These are phyloP conservation scores for Leccinum olivaceopallidum DNA, from an alignment of 768 basidiomycete species.

Conservation along the genomic window DNA sequence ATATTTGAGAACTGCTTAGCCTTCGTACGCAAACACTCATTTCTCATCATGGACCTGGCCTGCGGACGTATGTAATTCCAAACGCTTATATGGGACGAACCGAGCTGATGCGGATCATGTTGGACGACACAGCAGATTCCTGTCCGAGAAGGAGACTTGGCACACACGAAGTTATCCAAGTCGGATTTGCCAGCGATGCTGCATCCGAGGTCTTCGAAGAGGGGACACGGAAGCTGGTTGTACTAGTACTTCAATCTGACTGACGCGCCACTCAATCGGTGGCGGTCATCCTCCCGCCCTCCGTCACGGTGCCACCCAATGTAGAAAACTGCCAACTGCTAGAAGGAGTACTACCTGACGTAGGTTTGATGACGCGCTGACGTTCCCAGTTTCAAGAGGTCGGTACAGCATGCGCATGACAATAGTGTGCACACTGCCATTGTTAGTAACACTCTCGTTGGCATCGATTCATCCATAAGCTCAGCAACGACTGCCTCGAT, in stretches of 20 bases:
- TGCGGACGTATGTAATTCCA: neutral
- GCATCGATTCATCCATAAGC: too few species aligned
- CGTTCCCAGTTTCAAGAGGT: neutral
- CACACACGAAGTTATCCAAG: neutral
- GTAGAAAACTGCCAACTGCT: neutral
- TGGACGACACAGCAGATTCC: conserved; percentile 3
- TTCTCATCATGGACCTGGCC: neutral
- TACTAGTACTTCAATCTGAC: neutral
- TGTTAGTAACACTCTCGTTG: neutral
- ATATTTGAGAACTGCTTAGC: neutral
- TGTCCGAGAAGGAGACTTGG: neutral
- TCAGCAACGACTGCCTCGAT: too few species aligned
- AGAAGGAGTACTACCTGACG: conserved; percentile 3
- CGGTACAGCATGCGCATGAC: neutral
- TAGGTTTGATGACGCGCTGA: neutral
- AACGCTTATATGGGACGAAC: neutral
- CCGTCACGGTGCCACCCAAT: neutral
- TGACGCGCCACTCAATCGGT: conserved; percentile 8
- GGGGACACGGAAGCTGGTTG: neutral
- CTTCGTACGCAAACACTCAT: conserved; percentile 11
- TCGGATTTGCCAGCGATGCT: conserved; percentile 1
- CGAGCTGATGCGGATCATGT: neutral
- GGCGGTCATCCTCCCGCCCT: conserved; percentile 3
- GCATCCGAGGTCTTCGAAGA: neutral
- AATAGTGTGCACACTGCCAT: neutral